These are phyloP conservation scores for Exophiala sp. DNA, from an alignment of 2,329 filamentous ascomycete species.

Conservation along the genomic window DNA sequence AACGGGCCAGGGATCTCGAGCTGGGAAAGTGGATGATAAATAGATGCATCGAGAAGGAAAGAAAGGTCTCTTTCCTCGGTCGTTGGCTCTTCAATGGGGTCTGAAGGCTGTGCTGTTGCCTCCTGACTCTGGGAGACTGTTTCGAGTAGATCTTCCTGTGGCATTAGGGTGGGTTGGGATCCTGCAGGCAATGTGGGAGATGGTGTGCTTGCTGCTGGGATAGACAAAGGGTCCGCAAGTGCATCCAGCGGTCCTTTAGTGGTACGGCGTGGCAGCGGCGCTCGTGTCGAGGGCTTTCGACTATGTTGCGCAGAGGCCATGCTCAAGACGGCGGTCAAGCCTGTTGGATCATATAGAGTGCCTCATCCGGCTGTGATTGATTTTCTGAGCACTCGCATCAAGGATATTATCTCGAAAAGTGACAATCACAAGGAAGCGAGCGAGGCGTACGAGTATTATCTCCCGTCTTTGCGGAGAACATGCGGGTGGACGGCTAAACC, in stretches of 20 bases:
- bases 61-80: constrained; percentile 66
- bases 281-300: constrained; percentile 22
- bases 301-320: constrained; percentile 17
- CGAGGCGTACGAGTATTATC: too few relatives aligned
- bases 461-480: too few relatives aligned
- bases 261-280: constrained; percentile 56
- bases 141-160: constrained; percentile 2
- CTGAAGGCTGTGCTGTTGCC: not conserved
- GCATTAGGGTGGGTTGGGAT: not conserved
- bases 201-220: constrained; percentile 6
- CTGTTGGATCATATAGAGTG: too few relatives aligned
- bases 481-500: not conserved
- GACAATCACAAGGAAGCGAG: too few relatives aligned
- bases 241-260: constrained; percentile 76
- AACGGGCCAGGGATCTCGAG: constrained; percentile 62
- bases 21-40: constrained; percentile 76
- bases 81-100: not conserved
- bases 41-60: constrained; percentile 72
- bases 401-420: too few relatives aligned
- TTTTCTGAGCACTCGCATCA: too few relatives aligned
- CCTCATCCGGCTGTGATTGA: too few relatives aligned
- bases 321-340: not conserved
- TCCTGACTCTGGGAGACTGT: not conserved
- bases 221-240: constrained; percentile 60
- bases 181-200: not conserved